These are phyloP conservation scores for Thraustochytrium striatum DNA, from an alignment of 352 stramenopile species.

Conservation along the genomic window DNA sequence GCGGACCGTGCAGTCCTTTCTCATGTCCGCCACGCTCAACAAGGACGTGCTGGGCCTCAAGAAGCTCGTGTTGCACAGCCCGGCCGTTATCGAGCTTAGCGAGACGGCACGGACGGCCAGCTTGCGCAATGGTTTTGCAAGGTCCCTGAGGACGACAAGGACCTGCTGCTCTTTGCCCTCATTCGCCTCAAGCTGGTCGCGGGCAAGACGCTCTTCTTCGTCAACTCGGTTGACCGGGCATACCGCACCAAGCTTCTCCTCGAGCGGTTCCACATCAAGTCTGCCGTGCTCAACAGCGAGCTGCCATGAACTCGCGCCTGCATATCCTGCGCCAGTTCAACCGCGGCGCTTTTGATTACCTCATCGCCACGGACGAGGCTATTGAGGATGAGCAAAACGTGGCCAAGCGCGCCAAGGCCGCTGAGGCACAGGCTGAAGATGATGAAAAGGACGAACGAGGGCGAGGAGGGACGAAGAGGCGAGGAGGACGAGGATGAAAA, in stretches of 20 bases:
- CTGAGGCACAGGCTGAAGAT: slow-evolving; percentile 60
- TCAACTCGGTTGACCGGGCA: slow-evolving; percentile 86
- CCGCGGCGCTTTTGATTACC: slow-evolving; percentile 93
- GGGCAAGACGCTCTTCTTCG: slow-evolving; percentile 97
- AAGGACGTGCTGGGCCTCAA: slow-evolving; percentile 49
- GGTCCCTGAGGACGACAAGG: slow-evolving; percentile 76
- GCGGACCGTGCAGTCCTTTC: slow-evolving; percentile 45
- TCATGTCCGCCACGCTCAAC: slow-evolving; percentile 52
- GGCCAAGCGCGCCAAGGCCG: slow-evolving; percentile 57
- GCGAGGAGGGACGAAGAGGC: slow-evolving; percentile 59
- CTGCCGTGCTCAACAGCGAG: slow-evolving; percentile 96
- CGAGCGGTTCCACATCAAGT: slow-evolving; percentile 97
- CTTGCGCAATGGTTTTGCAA: slow-evolving; percentile 47
- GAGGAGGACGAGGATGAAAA: slow-evolving; percentile 58
- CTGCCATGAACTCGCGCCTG: slow-evolving; percentile 90
- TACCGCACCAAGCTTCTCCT: slow-evolving; percentile 99
- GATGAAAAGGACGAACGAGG: slow-evolving; percentile 55
- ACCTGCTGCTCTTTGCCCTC: slow-evolving; percentile 94
- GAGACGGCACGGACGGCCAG: slow-evolving; percentile 35
- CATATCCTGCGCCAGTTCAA: slow-evolving; percentile 94
- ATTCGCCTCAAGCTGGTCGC: slow-evolving; percentile 94
- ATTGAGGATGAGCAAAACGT: slow-evolving; percentile 61
- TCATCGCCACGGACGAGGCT: slow-evolving; percentile 97
- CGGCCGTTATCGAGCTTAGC: slow-evolving; percentile 45
- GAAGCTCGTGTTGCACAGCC: slow-evolving; percentile 48